Percentiles rank a stretch among this genome's conserved stretches.
Conservation (phyloP, 139 green algal species). For the Dunaliella primolecta region DNA sequence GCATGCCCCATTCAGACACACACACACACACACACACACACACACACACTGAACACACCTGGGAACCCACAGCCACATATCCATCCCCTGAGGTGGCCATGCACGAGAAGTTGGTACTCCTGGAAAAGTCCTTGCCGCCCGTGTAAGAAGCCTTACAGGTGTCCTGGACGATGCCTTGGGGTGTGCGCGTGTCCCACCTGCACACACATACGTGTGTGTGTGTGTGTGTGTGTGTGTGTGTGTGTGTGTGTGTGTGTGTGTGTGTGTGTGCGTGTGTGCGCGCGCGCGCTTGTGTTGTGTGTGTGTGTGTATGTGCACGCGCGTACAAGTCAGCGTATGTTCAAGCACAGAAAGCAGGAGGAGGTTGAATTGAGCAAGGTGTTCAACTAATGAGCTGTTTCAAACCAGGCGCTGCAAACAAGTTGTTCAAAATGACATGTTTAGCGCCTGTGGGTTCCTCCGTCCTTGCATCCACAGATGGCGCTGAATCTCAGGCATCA, state of each 20-base stretch:
- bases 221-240: neutral
- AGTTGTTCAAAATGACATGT: too few relatives aligned
- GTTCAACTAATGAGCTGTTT: too few relatives aligned
- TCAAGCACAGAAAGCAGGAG: too few relatives aligned
- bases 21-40: too few relatives aligned
- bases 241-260: neutral
- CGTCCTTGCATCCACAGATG: too few relatives aligned
- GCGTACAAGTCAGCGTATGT: neutral
- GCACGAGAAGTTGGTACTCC: constrained; percentile 81
- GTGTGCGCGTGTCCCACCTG: constrained; percentile 83
- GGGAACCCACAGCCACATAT: constrained; percentile 81
- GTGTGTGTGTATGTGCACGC: neutral
- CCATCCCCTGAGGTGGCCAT: constrained; percentile 80
- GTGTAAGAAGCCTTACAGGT: constrained; percentile 57
- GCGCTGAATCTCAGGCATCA: too few relatives aligned
- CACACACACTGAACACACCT: too few relatives aligned
- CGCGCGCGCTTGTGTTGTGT: neutral
- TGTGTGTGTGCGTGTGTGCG: neutral
- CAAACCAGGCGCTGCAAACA: too few relatives aligned
- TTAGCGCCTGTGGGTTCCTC: too few relatives aligned
- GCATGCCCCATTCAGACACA: too few relatives aligned
- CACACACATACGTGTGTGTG: constrained; percentile 5
- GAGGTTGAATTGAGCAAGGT: too few relatives aligned
- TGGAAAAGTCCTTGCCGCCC: constrained; percentile 87
- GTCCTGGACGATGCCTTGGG: constrained; percentile 52